phyloP scores from a whole-genome alignment of 768 basidiomycete genomes.

The Termitomyces sp. region DNA sequence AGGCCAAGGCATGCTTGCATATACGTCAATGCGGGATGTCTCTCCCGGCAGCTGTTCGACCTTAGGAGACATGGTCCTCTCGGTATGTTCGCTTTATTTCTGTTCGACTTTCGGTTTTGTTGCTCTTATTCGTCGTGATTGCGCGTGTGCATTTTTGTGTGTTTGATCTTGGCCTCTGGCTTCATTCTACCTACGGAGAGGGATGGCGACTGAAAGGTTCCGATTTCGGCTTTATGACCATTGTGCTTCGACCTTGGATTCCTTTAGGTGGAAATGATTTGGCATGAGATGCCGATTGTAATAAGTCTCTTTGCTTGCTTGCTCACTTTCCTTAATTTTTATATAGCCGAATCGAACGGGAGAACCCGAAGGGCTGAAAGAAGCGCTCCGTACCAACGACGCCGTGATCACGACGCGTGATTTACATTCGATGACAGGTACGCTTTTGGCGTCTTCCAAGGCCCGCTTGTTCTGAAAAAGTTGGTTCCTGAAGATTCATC shows the following conservation, averaged over 20 bases:
- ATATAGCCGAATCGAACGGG: conserved; percentile 1
- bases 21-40: neutral
- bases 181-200: neutral
- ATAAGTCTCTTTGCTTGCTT: neutral
- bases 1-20: neutral
- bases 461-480: neutral
- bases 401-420: neutral
- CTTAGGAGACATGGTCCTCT: neutral
- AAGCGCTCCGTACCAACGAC: neutral
- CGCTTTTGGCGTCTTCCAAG: neutral
- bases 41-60: neutral
- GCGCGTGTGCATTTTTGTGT: neutral
- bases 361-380: neutral
- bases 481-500: neutral
- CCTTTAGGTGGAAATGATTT: neutral
- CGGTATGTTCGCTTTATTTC: neutral
- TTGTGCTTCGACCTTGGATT: neutral
- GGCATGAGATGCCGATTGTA: neutral
- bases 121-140: neutral
- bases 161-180: neutral
- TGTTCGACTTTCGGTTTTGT: neutral
- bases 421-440: conserved; percentile 5
- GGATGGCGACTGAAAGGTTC: neutral
- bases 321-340: neutral
- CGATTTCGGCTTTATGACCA: neutral